phyloP scores from a whole-genome alignment of 75 land plant genomes.

The Pinus taeda region DNA sequence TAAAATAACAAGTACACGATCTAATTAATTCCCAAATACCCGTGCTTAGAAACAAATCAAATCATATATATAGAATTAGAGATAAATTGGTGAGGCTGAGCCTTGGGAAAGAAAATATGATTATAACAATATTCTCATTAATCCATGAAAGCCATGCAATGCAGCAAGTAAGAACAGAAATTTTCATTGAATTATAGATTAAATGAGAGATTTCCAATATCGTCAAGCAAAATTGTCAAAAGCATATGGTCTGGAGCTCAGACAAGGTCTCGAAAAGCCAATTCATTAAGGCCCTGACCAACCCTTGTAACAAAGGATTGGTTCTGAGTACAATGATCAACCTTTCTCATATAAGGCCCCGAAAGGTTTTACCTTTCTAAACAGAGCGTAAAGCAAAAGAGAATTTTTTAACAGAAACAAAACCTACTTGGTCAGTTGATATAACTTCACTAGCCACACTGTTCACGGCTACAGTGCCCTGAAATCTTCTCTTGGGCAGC shows the following conservation, averaged over 20 bases:
- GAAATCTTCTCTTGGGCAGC: slow-evolving; percentile 20
- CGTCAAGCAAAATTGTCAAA: neutral
- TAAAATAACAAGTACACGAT: slow-evolving; percentile 11
- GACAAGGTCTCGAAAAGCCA: neutral
- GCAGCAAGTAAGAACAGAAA: neutral
- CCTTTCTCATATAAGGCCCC: neutral
- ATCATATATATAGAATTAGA: too few species aligned
- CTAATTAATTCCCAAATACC: neutral
- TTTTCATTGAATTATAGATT: slow-evolving; percentile 1
- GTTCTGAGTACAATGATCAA: neutral
- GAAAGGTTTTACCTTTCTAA: neutral
- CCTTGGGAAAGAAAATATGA: neutral
- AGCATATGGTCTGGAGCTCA: neutral
- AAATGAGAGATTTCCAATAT: neutral
- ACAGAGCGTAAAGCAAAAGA: neutral
- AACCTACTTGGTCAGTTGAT: slow-evolving; percentile 40
- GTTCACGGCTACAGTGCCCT: slow-evolving; percentile 16
- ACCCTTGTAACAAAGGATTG: neutral
- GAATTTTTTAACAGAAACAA: neutral
- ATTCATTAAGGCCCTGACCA: neutral
- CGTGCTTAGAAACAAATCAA: neutral
- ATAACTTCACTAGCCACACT: slow-evolving; percentile 53
- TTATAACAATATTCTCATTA: neutral
- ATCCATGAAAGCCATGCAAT: neutral
- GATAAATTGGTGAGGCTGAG: neutral